These are phyloP conservation scores for Cercophora newfieldiana DNA, from an alignment of 495 filamentous ascomycete species.

Conservation along the genomic window DNA sequence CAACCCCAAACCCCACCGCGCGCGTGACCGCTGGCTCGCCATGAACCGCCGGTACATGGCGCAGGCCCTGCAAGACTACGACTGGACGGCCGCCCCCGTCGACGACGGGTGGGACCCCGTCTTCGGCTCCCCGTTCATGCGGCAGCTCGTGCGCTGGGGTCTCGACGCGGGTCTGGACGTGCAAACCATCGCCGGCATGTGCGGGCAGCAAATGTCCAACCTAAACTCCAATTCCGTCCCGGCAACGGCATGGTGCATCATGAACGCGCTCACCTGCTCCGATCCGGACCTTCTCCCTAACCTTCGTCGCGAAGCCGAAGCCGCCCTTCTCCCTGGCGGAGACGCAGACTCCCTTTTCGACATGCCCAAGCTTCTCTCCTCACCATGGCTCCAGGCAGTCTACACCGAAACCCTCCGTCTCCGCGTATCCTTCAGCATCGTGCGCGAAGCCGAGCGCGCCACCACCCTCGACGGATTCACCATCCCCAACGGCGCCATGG, in stretches of 20 bases:
- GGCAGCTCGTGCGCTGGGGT: slow-evolving; percentile 1
- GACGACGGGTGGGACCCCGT: slow-evolving; percentile 3
- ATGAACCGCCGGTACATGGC: background rate
- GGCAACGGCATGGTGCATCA: slow-evolving; percentile 1
- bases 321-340: background rate
- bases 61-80: background rate
- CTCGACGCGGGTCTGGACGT: background rate
- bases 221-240: slow-evolving; percentile 12
- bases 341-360: background rate
- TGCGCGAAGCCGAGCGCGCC: background rate
- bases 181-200: slow-evolving; percentile 4
- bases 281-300: background rate
- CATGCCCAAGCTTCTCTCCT: background rate
- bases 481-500: background rate
- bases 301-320: slow-evolving; percentile 1
- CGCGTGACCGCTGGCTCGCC: background rate
- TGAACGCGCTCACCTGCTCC: background rate
- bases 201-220: slow-evolving; percentile 3
- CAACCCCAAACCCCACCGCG: background rate
- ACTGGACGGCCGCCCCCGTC: background rate
- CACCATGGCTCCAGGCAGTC: background rate
- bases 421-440: background rate
- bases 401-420: background rate
- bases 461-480: background rate
- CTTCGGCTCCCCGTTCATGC: slow-evolving; percentile 4